Evolutionary conservation across 768 basidiomycete species (phyloP).

Genomic region (Phaeolepiota aurea): DNA sequence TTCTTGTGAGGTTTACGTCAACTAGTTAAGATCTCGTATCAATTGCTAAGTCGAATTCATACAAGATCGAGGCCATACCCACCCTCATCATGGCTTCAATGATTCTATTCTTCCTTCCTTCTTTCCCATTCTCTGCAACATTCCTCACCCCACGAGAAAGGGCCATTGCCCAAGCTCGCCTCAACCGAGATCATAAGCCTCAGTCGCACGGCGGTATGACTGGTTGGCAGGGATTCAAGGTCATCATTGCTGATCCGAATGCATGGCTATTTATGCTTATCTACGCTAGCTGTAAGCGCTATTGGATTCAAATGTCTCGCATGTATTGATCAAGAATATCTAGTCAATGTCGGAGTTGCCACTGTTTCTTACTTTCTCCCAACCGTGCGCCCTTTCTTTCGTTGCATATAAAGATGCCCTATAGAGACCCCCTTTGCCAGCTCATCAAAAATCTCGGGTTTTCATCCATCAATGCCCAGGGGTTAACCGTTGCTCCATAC

Average conservation of each 20-base stretch:
- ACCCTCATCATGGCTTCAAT: slow-evolving; percentile 42
- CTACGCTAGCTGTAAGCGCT: slow-evolving; percentile 42
- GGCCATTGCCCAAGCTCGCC: slow-evolving; percentile 47
- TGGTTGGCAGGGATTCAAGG: slow-evolving; percentile 48
- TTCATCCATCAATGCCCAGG: slow-evolving; percentile 47
- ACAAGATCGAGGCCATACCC: slow-evolving; percentile 48
- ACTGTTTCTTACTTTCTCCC: slow-evolving; percentile 51
- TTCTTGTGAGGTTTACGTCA: slow-evolving; percentile 35
- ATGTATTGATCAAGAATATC: neutral
- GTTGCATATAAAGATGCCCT: neutral
- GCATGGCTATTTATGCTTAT: slow-evolving; percentile 45
- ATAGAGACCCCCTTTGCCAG: slow-evolving; percentile 12
- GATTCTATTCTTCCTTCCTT: slow-evolving; percentile 42
- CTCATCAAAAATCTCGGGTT: slow-evolving; percentile 50
- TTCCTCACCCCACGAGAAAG: slow-evolving; percentile 45
- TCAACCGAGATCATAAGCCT: slow-evolving; percentile 48
- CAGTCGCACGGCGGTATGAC: slow-evolving; percentile 51
- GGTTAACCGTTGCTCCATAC: slow-evolving; percentile 51
- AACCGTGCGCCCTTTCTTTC: slow-evolving; percentile 24
- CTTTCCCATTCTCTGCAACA: slow-evolving; percentile 45
- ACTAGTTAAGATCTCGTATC: too few relatives aligned
- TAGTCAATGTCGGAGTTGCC: slow-evolving; percentile 49
- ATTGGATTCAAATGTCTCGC: neutral
- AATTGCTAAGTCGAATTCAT: too few relatives aligned
- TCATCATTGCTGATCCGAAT: slow-evolving; percentile 38